A percentile compares a stretch with the other conserved stretches of the same genome.
Evolutionary conservation across 2,329 filamentous ascomycete genomes (phyloP).

Genomic region (Zalaria sp.): DNA sequence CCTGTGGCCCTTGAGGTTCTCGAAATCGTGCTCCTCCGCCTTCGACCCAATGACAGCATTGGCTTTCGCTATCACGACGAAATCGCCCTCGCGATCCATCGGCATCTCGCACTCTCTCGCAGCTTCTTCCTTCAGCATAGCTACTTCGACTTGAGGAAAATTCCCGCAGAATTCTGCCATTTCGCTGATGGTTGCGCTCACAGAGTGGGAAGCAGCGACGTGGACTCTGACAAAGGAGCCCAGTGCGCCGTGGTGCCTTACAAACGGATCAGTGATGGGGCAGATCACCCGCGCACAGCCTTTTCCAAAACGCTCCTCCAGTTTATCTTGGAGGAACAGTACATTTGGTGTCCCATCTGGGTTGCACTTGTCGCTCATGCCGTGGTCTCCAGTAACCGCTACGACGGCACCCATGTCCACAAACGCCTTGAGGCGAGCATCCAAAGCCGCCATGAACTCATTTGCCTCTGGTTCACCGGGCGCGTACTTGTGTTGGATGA

Average conservation of each 20-base stretch:
- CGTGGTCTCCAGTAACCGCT: conserved; percentile 28
- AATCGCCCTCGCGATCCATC: too few species aligned
- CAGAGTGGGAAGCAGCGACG: too few species aligned
- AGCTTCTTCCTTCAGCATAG: not conserved
- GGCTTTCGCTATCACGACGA: too few species aligned
- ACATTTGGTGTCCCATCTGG: conserved; percentile 21
- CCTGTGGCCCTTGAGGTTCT: too few species aligned
- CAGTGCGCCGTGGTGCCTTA: too few species aligned
- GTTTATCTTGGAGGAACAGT: conserved; percentile 25
- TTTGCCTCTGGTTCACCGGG: conserved; percentile 23
- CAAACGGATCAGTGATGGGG: too few species aligned
- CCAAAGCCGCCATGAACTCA: conserved; percentile 22
- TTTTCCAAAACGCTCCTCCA: conserved; percentile 6
- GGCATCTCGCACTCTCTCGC: conserved; percentile 14
- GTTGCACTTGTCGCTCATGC: conserved; percentile 19
- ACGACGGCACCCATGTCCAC: conserved; percentile 21
- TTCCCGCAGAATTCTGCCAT: too few species aligned
- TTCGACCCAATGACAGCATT: not conserved
- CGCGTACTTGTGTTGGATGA: conserved; percentile 29
- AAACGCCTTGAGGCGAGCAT: conserved; percentile 19
- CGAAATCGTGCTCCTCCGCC: too few species aligned
- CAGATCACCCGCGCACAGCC: too few species aligned
- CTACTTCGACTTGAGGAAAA: not conserved
- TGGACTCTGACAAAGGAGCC: too few species aligned
- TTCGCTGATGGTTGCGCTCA: too few species aligned